These are phyloP conservation scores for Fusarium transvaalense DNA, from an alignment of 2,329 filamentous ascomycete species.

Conservation along the genomic window DNA sequence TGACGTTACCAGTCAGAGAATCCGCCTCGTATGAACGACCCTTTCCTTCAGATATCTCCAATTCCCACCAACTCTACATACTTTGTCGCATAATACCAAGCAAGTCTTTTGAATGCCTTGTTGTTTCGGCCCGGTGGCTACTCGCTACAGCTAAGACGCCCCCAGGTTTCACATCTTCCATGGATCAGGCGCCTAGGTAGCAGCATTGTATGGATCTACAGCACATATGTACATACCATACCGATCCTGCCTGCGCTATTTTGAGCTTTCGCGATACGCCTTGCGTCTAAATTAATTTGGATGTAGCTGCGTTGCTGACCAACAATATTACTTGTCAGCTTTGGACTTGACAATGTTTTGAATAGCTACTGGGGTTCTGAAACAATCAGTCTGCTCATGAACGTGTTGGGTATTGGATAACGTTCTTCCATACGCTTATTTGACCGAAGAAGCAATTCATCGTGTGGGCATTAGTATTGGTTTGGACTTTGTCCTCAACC, in stretches of 20 bases:
- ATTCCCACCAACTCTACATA: background rate
- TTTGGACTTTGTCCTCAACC: background rate
- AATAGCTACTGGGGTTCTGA: background rate
- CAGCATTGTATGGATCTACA: slow-evolving; percentile 6
- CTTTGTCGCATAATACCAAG: slow-evolving; percentile 1
- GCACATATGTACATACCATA: slow-evolving; percentile 6
- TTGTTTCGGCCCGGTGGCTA: slow-evolving; percentile 34
- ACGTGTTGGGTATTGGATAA: slow-evolving; percentile 1
- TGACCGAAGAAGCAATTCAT: slow-evolving; percentile 1
- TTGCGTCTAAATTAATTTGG: background rate
- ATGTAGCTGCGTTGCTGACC: background rate
- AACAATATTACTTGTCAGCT: background rate
- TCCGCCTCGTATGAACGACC: background rate
- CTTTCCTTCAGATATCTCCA: background rate
- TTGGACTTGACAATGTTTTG: background rate
- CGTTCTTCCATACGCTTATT: background rate
- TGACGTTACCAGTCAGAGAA: slow-evolving; percentile 23
- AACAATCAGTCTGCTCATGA: background rate
- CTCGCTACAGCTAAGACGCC: slow-evolving; percentile 35
- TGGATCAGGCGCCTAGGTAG: slow-evolving; percentile 34
- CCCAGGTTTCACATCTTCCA: slow-evolving; percentile 42
- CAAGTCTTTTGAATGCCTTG: background rate
- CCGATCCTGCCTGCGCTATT: slow-evolving; percentile 28
- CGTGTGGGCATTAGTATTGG: background rate
- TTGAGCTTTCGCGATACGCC: slow-evolving; percentile 35